These are phyloP conservation scores for Apiotrichum domesticum DNA, from an alignment of 1,284 basidiomycete species.

Conservation along the genomic window DNA sequence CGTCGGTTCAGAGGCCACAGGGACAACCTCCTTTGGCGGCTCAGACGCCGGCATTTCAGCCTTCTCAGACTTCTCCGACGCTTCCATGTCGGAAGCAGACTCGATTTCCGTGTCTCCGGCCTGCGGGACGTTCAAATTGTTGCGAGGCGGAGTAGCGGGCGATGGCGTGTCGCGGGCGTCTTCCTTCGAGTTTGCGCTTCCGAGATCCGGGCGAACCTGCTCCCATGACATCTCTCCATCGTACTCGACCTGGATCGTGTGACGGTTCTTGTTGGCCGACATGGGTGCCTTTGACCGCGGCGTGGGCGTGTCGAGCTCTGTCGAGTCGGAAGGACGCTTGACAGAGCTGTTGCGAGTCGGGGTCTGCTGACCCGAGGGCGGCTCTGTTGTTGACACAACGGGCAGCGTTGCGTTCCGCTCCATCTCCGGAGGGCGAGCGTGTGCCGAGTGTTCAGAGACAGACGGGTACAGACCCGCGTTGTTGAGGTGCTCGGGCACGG, in stretches of 20 bases:
- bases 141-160: neutral
- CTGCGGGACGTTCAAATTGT: slow-evolving; percentile 10
- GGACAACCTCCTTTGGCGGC: slow-evolving; percentile 19
- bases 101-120: slow-evolving; percentile 16
- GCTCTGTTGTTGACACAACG: neutral
- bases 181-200: neutral
- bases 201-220: slow-evolving; percentile 19
- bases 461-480: slow-evolving; percentile 8
- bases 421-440: neutral
- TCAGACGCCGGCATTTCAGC: neutral
- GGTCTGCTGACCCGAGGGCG: neutral
- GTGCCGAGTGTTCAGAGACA: neutral
- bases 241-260: slow-evolving; percentile 91
- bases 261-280: slow-evolving; percentile 53
- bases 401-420: neutral
- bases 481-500: slow-evolving; percentile 40
- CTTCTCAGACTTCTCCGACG: neutral
- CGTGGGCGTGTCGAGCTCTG: neutral
- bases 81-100: slow-evolving; percentile 12
- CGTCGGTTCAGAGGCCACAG: neutral
- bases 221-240: slow-evolving; percentile 45
- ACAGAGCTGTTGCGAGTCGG: neutral
- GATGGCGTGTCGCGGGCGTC: neutral
- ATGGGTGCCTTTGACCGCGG: slow-evolving; percentile 23
- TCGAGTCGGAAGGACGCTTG: neutral